Conservation (phyloP, 2,329 filamentous ascomycete species). For the Akanthomyces lecanii region DNA sequence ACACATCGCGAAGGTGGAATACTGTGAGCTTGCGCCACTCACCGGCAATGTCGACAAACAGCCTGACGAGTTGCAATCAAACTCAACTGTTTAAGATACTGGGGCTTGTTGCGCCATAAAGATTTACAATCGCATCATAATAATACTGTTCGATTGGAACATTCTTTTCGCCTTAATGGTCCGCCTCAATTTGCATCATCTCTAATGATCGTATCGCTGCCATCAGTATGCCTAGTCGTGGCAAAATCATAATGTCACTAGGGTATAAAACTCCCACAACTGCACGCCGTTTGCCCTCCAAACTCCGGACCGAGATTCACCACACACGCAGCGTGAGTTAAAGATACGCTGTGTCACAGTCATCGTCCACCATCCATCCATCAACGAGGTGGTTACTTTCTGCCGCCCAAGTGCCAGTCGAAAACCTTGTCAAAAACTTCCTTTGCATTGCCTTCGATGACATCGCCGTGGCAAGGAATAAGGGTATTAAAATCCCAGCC, state of each 20-base stretch:
- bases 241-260: background rate
- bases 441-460: constrained; percentile 71
- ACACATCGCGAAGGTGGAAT: too few relatives aligned
- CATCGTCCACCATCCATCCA: background rate
- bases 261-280: background rate
- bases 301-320: background rate
- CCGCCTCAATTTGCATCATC: too few relatives aligned
- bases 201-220: background rate
- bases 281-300: background rate
- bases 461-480: constrained; percentile 91
- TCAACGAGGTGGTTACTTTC: constrained; percentile 18
- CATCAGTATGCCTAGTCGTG: background rate
- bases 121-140: too few relatives aligned
- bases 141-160: too few relatives aligned
- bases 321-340: background rate
- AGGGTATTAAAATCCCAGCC: constrained; percentile 81
- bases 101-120: too few relatives aligned
- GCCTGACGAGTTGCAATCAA: too few relatives aligned
- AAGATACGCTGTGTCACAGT: background rate
- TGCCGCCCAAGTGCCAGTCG: constrained; percentile 68
- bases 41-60: too few relatives aligned
- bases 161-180: too few relatives aligned
- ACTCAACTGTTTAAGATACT: too few relatives aligned
- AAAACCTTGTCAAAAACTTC: constrained; percentile 72
- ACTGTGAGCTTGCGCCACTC: too few relatives aligned